Percentiles rank a stretch among this genome's conserved stretches.
phyloP scores from a whole-genome alignment of 371 early-diverging fungal genomes.

The Mucor racemosus region DNA sequence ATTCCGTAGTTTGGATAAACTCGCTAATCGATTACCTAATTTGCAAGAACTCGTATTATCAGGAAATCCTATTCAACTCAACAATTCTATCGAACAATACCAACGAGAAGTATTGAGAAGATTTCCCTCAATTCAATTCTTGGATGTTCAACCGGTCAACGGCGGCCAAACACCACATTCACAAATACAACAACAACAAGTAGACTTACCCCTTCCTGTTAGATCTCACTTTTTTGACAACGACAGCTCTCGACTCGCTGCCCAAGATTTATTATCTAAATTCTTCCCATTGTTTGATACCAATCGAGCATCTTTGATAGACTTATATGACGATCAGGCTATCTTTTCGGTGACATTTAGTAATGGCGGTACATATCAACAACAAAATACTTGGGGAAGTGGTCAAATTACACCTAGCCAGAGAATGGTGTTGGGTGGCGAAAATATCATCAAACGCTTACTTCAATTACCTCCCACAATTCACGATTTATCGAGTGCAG shows the following conservation, averaged over 20 bases:
- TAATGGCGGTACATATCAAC: constrained; percentile 25
- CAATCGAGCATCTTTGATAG: constrained; percentile 40
- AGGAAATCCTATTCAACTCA: constrained; percentile 60
- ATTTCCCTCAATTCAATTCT: constrained; percentile 25
- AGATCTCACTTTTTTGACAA: constrained; percentile 40
- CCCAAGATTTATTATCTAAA: constrained; percentile 45
- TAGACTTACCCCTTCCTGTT: constrained; percentile 23
- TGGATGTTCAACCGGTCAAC: constrained; percentile 23
- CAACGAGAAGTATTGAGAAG: constrained; percentile 20
- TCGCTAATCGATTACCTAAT: constrained; percentile 41
- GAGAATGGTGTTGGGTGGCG: constrained; percentile 21
- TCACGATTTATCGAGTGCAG: constrained; percentile 45
- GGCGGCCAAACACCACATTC: constrained; percentile 24
- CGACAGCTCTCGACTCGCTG: constrained; percentile 38
- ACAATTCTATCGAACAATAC: constrained; percentile 24
- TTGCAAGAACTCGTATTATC: constrained; percentile 56
- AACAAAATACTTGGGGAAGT: constrained; percentile 34
- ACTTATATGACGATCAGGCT: constrained; percentile 43
- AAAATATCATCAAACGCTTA: constrained; percentile 47
- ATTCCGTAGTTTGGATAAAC: constrained; percentile 52
- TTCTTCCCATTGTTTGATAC: constrained; percentile 49
- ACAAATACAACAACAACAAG: not conserved
- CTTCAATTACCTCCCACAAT: constrained; percentile 53
- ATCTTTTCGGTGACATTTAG: constrained; percentile 39
- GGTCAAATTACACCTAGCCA: constrained; percentile 14